Percentiles rank a stretch among this genome's conserved stretches.
phyloP scores from a whole-genome alignment of 2,329 filamentous ascomycete genomes.

The Chaetomium sp. region DNA sequence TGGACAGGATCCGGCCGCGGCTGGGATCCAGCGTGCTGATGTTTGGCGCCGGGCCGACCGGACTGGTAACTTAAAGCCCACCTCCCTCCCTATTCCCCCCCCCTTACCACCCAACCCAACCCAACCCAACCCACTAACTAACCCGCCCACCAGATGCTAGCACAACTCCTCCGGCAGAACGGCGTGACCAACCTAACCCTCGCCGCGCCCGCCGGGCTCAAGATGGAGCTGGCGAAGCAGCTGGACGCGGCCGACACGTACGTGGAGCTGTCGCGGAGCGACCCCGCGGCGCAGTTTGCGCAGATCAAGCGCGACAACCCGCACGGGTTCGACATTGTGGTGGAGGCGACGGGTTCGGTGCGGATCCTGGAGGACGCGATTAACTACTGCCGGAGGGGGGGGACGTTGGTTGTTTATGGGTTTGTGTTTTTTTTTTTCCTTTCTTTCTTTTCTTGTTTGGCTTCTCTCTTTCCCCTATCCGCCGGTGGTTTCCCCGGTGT shows the following conservation, averaged over 20 bases:
- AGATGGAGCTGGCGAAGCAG: conserved; percentile 68
- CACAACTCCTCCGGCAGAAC: conserved; percentile 64
- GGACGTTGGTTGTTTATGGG: conserved; percentile 71
- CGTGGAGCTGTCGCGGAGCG: conserved; percentile 55
- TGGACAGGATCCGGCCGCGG: conserved; percentile 68
- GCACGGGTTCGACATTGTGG: conserved; percentile 72
- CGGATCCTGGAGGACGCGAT: conserved; percentile 72
- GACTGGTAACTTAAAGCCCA: conserved; percentile 53
- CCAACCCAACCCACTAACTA: not conserved
- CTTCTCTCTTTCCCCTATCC: not conserved
- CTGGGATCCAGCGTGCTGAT: conserved; percentile 66
- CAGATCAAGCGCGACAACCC: conserved; percentile 66
- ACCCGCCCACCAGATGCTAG: conserved; percentile 47
- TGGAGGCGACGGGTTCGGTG: conserved; percentile 69
- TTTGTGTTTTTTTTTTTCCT: conserved; percentile 23
- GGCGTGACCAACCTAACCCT: conserved; percentile 71
- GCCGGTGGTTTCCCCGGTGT: not conserved
- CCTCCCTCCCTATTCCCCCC: conserved; percentile 9
- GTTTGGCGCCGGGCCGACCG: conserved; percentile 46
- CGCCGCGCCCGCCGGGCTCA: conserved; percentile 67
- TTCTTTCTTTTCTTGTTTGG: not conserved
- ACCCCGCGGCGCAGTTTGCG: conserved; percentile 61
- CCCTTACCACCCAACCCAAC: not conserved
- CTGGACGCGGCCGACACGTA: conserved; percentile 58
- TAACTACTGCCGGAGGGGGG: conserved; percentile 70